Evolutionary conservation across 2,329 filamentous ascomycete genomes (phyloP), one percentile per base, ranked within the genome.

Genomic region (Trichoderma afroharzianum): DNA sequence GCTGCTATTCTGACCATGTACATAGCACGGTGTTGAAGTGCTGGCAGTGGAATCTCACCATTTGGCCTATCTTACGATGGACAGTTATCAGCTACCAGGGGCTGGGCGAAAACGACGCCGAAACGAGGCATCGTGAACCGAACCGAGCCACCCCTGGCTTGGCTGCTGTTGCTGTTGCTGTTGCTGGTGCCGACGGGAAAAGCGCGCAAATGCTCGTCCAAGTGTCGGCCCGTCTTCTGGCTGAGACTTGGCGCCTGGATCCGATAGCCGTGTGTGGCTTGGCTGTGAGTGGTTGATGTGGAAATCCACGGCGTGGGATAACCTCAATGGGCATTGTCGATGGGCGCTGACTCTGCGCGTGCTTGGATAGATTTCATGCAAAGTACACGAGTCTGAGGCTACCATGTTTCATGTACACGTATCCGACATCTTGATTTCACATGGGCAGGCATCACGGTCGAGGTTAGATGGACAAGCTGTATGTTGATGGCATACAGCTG

Each of bases 201-300:
- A 59, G 50, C 47, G 68, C 68, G 68, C 68, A 71, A 59, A 66
- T 36, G 36, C 61, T 71, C 59, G 58, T 63, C 32, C 68, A 21
- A 63, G 58, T 69, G 58, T 70, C 68, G 68, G 68, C 26, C 68
- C 68, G 68, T 64, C 68, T 71, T 71, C 36, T 47, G n/a, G 36
- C 68, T 66, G 68, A 66, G 59, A 63, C 68, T 71, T 71, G 68
- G 68, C 68, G 53, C 39, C 57, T 58, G 53, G 53, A 50, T 57
- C 63, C 67, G 36, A 61, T n/a, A 61, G 26, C 64, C 53, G 64
- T 18, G 24, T 30, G 53, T 47, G 66, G 57, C 39, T 53, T 47
- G 67, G 57, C 39, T 36, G 28, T 69, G 67, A 69, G 57, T 62
- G 55, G 57, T 36, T 47, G 66, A 59, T 33, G 33, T 26, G 12